These are phyloP conservation scores for Trichoderma endophyticum DNA, from an alignment of 2,329 filamentous ascomycete genomes.

Conservation along the genomic window DNA sequence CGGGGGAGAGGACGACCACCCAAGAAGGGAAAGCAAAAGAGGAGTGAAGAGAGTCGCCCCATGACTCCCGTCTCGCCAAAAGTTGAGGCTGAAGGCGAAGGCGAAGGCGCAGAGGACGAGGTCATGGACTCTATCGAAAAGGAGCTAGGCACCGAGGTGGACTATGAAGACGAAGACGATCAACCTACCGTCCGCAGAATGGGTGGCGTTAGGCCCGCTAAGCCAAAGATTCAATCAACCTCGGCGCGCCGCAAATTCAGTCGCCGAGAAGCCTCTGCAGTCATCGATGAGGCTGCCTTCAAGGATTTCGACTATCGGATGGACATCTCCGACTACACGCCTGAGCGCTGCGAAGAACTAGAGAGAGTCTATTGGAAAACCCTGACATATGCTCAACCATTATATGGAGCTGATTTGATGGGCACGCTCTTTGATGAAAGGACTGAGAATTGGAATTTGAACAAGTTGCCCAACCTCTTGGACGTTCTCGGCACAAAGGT, in stretches of 20 bases:
- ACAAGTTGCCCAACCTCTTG: slow-evolving; percentile 87
- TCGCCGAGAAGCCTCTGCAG: slow-evolving; percentile 70
- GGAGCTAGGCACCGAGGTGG: slow-evolving; percentile 44
- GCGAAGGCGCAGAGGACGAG: slow-evolving; percentile 30
- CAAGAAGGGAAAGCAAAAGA: slow-evolving; percentile 38
- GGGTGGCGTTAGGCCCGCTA: slow-evolving; percentile 49
- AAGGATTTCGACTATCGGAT: slow-evolving; percentile 88
- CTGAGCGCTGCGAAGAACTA: slow-evolving; percentile 88
- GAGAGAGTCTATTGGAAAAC: slow-evolving; percentile 98
- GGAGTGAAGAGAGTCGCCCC: slow-evolving; percentile 46
- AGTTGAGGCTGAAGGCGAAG: slow-evolving; percentile 32
- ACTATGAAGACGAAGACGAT: slow-evolving; percentile 43
- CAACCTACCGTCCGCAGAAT: slow-evolving; percentile 42
- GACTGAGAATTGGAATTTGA: slow-evolving; percentile 86
- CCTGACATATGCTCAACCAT: slow-evolving; percentile 86
- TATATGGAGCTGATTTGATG: slow-evolving; percentile 96
- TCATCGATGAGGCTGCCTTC: slow-evolving; percentile 86
- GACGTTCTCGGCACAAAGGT: slow-evolving; percentile 94
- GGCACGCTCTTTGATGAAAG: slow-evolving; percentile 89
- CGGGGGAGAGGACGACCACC: slow-evolving; percentile 40
- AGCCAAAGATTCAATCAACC: slow-evolving; percentile 67
- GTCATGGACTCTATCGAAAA: slow-evolving; percentile 50
- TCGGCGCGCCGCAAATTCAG: slow-evolving; percentile 86
- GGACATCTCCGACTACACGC: slow-evolving; percentile 81
- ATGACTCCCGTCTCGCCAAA: slow-evolving; percentile 59